These are phyloP conservation scores for Acrasis kona DNA, from an alignment of 78 protist species.

Conservation along the genomic window DNA sequence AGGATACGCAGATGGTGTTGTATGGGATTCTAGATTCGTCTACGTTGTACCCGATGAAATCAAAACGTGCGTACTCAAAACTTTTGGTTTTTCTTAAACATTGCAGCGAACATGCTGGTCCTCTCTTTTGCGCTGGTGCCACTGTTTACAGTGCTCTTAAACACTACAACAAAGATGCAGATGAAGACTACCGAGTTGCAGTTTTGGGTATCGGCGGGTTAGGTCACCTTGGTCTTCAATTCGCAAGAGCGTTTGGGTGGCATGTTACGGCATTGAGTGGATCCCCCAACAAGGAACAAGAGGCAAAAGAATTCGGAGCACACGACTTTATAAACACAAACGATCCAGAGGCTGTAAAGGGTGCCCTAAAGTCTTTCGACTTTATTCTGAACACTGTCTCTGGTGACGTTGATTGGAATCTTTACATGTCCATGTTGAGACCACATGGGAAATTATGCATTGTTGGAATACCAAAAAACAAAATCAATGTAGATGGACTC, in stretches of 20 bases:
- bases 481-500: no score
- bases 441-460: neutral
- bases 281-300: constrained; percentile 20
- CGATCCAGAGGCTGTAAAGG: neutral
- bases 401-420: neutral
- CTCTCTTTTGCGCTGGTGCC: no score
- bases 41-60: no score
- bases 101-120: no score
- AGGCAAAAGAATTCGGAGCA: constrained; percentile 11
- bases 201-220: constrained; percentile 55
- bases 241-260: constrained; percentile 34
- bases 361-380: neutral
- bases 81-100: no score
- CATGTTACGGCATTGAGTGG: constrained; percentile 28
- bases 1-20: no score
- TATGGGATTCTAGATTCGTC: no score
- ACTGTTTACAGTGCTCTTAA: no score
- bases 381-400: neutral
- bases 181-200: no score
- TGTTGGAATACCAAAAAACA: constrained; percentile 15
- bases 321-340: neutral
- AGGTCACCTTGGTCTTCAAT: constrained; percentile 48
- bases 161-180: no score
- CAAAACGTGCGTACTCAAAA: no score
- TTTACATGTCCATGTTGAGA: neutral